Base-by-base conservation (phyloP, 2,329 filamentous ascomycete species). In the Cladophialophora chaetospira region DNA sequence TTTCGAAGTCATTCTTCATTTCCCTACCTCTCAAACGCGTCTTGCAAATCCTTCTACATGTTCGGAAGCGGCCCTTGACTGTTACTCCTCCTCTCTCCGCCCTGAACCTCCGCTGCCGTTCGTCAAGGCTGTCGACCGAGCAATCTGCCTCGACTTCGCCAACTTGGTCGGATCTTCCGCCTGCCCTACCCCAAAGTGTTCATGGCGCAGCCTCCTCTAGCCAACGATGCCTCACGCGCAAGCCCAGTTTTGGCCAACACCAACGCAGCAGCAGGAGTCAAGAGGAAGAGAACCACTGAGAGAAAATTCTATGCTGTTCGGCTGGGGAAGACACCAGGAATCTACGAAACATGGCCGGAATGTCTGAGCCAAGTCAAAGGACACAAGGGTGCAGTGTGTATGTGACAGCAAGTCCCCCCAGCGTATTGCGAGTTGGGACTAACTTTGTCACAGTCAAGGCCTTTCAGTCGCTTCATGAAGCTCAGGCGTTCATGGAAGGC, bases 401-500 rank as follows among this genome's bases (percentile, higher is more conserved):
- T 72, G 87, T 82, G 40, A 17, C 9, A 29, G 62, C 57, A 63
- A n/a, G 42, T 50, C 42, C 35, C 47, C 19, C 33, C 8, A 53
- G 25, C n/a, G 6, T 13, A 19, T 10, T 42, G 36, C 21, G 29
- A 35, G 50, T 46, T 35, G 19, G n/a, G 29, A 42, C 55, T 60
- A 33, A 56, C 42, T 25, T 28, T 9, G 15, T 19, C 46, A 23
- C 59, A 94, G 90, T 88, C 77, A 93, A 94, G 75, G 90, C 88
- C 1, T 97, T 96, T 69, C 75, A 79, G 8, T 84, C 82, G 0
- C 77, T 81, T 57, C 81, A 86, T 61, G 91, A 96, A 58, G 93
- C 93, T n/a, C 82, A 88, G 66, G 84, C 83, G 1, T 97, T 89
- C 69, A 79, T 90, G 23, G 83, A 81, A 1, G 88, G 89, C 44